Conservation (phyloP, 106 monocot species). For the Dendrobium catenatum region DNA sequence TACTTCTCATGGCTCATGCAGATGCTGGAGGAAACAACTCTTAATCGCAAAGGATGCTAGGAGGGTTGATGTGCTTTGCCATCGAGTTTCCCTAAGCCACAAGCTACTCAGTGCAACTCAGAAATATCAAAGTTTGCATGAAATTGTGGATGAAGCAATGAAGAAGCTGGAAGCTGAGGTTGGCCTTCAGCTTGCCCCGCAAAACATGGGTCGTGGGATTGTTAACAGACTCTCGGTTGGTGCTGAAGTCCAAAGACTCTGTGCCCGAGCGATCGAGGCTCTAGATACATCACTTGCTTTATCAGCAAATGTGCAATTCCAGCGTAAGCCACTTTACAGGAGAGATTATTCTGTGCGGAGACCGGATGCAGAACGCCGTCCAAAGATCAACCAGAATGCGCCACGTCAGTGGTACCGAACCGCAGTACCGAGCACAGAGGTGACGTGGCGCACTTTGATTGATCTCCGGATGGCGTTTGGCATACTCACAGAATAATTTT, state of each 20-base stretch:
- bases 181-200: constrained; percentile 39
- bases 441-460: too few relatives aligned
- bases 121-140: constrained; percentile 54
- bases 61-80: constrained; percentile 63
- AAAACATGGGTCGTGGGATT: constrained; percentile 62
- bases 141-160: constrained; percentile 51
- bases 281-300: constrained; percentile 25
- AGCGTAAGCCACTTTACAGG: constrained; percentile 21
- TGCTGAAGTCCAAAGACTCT: constrained; percentile 80
- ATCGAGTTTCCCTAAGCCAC: constrained; percentile 64
- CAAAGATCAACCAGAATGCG: too few relatives aligned
- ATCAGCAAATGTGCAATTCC: neutral
- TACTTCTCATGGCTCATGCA: constrained; percentile 16
- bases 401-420: too few relatives aligned
- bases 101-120: constrained; percentile 45
- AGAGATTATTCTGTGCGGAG: too few relatives aligned
- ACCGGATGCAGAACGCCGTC: too few relatives aligned
- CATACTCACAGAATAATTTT: too few relatives aligned
- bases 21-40: constrained; percentile 88
- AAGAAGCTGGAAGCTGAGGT: constrained; percentile 77
- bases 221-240: constrained; percentile 83
- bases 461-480: too few relatives aligned
- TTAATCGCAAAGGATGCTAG: constrained; percentile 73
- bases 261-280: constrained; percentile 38
- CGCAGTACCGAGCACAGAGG: too few relatives aligned